Conservation (phyloP, 352 stramenopile species). For the Phytophthora tubulina region DNA sequence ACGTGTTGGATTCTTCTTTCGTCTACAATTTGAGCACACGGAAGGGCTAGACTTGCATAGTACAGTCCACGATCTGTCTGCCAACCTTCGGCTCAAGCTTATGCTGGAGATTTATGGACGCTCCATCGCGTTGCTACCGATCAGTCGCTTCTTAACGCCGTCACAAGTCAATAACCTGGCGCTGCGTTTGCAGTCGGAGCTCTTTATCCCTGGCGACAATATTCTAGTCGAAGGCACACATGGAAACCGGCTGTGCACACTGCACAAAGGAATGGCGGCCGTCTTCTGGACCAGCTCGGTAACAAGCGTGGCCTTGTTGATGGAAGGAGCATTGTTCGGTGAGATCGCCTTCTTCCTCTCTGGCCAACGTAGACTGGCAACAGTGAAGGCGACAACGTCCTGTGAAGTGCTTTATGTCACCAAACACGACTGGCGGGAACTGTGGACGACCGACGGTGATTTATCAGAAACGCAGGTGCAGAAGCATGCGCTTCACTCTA, state of each 20-base stretch:
- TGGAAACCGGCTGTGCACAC: constrained; percentile 64
- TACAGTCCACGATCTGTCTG: constrained; percentile 69
- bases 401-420: constrained; percentile 77
- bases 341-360: constrained; percentile 78
- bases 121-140: constrained; percentile 57
- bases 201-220: constrained; percentile 77
- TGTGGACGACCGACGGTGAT: constrained; percentile 57
- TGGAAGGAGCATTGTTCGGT: constrained; percentile 74
- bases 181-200: constrained; percentile 63
- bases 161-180: constrained; percentile 77
- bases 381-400: constrained; percentile 64
- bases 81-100: constrained; percentile 75
- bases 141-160: constrained; percentile 60
- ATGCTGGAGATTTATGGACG: constrained; percentile 80
- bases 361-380: constrained; percentile 61
- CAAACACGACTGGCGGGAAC: constrained; percentile 70
- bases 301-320: constrained; percentile 63
- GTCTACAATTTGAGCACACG: constrained; percentile 64
- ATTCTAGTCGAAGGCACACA: constrained; percentile 72
- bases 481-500: constrained; percentile 63
- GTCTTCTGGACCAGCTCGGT: constrained; percentile 64
- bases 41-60: constrained; percentile 62
- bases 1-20: constrained; percentile 75
- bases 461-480: constrained; percentile 58
- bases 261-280: constrained; percentile 66